Evolutionary conservation across 2,329 filamentous ascomycete genomes (phyloP), one percentile per base, ranked within the genome.

Genomic region (Macrophomina phaseolina): DNA sequence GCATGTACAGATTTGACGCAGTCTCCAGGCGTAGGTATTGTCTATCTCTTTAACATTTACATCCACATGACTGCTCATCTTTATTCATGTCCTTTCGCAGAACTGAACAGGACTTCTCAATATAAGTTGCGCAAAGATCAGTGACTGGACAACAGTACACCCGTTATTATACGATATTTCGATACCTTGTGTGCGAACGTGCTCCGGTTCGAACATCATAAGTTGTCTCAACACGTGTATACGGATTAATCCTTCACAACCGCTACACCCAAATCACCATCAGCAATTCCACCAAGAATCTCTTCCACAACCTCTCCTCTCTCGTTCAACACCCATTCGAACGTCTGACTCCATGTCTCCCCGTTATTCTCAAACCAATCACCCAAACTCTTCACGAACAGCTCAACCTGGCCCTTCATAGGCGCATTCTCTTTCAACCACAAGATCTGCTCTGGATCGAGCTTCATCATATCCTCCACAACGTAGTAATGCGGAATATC

Each of bases 221-320:
- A 14, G 42, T 12, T 14, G 5, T 12, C 42, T 45, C 16, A 14
- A 45, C 42, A 45, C 8, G 38, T 38, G 16, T 45, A 2, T 45
- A 45, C 42, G 8, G 5, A 14, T 56, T 12, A 61, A 1, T 67
- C 71, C 16, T 74, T 72, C 34, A 64, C 49, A 6, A 79, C 68
- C 56, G 77, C 80, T 68, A 97, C 76, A 81, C 97, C 69, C 87
- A 91, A 71, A 87, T 92, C 80, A 81, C 96, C 67, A 83, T 91
- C 73, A 86, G 89, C 75, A 87, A 90, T 65, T 83, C 90, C 68
- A 80, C 88, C 53, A 84, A 88, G 74, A 88, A 97, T 74, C 52
- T 82, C 83, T 40, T 78, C 78, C 6, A 83, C 73, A 69, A 86
- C 81, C 53, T 83, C 81, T 0, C 85, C 85, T 8, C 87, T 75